These are phyloP conservation scores for Lophiotrema nucula DNA, from an alignment of 495 filamentous ascomycete genomes.

Conservation along the genomic window DNA sequence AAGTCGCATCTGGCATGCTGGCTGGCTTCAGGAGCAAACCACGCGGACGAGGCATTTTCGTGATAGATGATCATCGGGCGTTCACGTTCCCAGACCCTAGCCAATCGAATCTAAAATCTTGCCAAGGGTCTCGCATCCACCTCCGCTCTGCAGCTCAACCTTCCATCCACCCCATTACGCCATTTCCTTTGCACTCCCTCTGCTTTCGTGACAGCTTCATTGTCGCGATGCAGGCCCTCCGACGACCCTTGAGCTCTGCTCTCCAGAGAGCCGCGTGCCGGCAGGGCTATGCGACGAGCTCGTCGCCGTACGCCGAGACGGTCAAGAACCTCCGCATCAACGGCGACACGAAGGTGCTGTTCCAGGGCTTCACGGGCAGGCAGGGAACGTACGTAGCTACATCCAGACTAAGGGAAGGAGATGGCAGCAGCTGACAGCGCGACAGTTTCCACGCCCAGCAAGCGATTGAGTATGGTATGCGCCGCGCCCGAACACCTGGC, in stretches of 20 bases:
- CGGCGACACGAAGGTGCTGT: constrained; percentile 87
- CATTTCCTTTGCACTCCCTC: constrained; percentile 1
- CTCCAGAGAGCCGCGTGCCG: constrained; percentile 47
- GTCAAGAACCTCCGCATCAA: constrained; percentile 91
- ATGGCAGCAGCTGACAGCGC: constrained; percentile 41
- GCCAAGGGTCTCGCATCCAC: too few species aligned
- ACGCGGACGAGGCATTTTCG: too few species aligned
- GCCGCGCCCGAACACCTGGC: constrained; percentile 12
- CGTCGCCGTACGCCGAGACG: constrained; percentile 73
- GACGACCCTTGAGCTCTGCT: constrained; percentile 41
- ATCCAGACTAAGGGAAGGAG: background rate
- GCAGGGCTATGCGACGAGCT: constrained; percentile 67
- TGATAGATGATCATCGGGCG: too few species aligned
- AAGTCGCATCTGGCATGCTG: too few species aligned
- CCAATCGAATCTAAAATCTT: too few species aligned
- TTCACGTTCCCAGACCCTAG: too few species aligned
- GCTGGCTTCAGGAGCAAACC: too few species aligned
- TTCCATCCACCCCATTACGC: constrained; percentile 6
- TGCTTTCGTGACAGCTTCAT: constrained; percentile 24
- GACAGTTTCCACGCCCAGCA: constrained; percentile 94
- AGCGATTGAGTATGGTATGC: constrained; percentile 94
- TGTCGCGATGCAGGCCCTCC: constrained; percentile 43
- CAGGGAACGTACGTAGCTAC: constrained; percentile 85
- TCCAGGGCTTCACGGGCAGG: constrained; percentile 96
- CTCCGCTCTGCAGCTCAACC: constrained; percentile 11